Evolutionary conservation across 805 yeast genomes (phyloP), one percentile per base, ranked within the genome.

Genomic region (Ogataea haglerorum): DNA sequence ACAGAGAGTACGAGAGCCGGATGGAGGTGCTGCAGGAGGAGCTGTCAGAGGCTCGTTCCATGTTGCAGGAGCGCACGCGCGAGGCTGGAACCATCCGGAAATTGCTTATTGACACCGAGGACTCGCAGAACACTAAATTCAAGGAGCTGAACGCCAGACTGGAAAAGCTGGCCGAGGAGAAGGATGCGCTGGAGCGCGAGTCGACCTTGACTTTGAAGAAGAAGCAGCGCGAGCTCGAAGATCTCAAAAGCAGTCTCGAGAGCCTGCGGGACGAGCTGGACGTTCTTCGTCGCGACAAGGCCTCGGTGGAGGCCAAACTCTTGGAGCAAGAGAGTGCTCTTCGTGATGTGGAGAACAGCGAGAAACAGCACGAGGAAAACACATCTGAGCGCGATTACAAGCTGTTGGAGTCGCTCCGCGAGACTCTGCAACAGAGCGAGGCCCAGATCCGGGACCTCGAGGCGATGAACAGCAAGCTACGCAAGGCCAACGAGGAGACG

Each of bases 1-100:
- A 80, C 28, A 75, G 75, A 45, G 98, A 93, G 51, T 67, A 80
- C 2, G 72, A 70, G 30, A 69, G 69, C 38, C 73, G 76, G 47
- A 68, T 76, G 16, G 89, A 85, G 42, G 74, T 78, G 2, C 58
- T 90, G 21, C 89, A 85, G 50, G 95, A 88, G 42, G 96, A 90
- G 55, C 64, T 91, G n/a, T 67, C 74, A 9, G 97, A 90, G 43
- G 68, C 85, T 4, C 74, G 87, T 40, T 73, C 76, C 23, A 69
- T 81, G 60, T 62, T 90, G 2, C 93, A 82, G 54, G 96, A 89
- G 54, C 75, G 95, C 45, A 78, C 85, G 0, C 70, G 90, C 36
- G 98, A 91, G 61, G 72, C 87, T 0, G 69, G 80, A 1, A 79
- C 87, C 0, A 76, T 89, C 62, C 72, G 95, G 51, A 68, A 85